phyloP scores from a whole-genome alignment of 176 grass and related monocot species.

The Eragrostis nindensis region DNA sequence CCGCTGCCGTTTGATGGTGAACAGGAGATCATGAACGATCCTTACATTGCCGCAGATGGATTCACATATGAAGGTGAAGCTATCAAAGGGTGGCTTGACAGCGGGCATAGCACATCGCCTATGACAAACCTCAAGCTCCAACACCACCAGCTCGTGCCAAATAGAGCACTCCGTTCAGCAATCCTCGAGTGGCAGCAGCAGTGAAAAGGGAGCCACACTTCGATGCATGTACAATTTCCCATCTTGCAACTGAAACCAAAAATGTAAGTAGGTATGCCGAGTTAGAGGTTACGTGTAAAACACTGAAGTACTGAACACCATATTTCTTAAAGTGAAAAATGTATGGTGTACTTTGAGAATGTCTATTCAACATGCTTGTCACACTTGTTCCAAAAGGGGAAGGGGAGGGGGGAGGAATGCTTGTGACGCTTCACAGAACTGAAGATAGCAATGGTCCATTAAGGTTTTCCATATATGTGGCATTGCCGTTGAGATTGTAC shows the following conservation, averaged over 20 bases:
- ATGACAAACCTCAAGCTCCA: conserved; percentile 58
- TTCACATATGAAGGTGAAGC: conserved; percentile 69
- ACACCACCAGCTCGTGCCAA: conserved; percentile 53
- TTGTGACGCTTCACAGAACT: too few relatives aligned
- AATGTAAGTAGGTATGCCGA: neutral
- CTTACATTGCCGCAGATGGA: conserved; percentile 54
- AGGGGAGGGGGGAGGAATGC: too few relatives aligned
- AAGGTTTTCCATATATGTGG: too few relatives aligned
- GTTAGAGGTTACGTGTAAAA: too few relatives aligned
- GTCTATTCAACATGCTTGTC: neutral
- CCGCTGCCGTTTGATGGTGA: neutral
- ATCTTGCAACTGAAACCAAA: neutral
- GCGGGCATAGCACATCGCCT: conserved; percentile 55
- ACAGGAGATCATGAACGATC: conserved; percentile 61
- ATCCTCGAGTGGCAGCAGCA: conserved; percentile 53
- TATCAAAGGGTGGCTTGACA: conserved; percentile 56
- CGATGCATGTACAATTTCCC: neutral
- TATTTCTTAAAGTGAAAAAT: too few relatives aligned
- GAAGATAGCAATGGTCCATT: too few relatives aligned
- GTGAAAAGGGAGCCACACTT: conserved; percentile 5
- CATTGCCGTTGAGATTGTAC: neutral
- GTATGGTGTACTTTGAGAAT: too few relatives aligned
- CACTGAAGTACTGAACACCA: too few relatives aligned
- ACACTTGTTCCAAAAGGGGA: too few relatives aligned
- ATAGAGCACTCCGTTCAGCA: conserved; percentile 50